These are phyloP conservation scores for Trichosporon sp. DNA, from an alignment of 1,284 basidiomycete genomes.

Conservation along the genomic window DNA sequence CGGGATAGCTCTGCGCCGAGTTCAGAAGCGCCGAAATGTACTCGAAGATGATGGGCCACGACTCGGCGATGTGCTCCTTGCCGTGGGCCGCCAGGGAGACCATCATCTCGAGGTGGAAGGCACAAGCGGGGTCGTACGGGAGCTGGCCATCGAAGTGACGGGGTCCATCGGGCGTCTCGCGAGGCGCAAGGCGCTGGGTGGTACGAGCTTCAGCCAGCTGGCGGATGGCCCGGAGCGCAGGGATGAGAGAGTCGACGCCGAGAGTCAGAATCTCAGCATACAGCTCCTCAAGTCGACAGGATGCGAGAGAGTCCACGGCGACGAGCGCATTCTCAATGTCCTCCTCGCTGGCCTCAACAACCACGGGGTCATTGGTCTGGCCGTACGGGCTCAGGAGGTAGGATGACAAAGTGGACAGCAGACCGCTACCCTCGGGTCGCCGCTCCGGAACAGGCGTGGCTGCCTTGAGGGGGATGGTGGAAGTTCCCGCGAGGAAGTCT, in stretches of 20 bases:
- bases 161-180: conserved; percentile 58
- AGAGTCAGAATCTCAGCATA: conserved; percentile 87
- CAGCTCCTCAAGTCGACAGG: conserved; percentile 88
- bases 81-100: conserved; percentile 76
- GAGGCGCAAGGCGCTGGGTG: conserved; percentile 29
- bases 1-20: conserved; percentile 73
- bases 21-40: conserved; percentile 78
- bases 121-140: conserved; percentile 88
- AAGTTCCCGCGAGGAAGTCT: conserved; percentile 85
- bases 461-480: conserved; percentile 80
- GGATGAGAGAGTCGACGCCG: conserved; percentile 69
- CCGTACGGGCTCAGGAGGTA: conserved; percentile 95
- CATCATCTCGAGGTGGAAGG: conserved; percentile 92
- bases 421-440: conserved; percentile 79
- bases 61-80: conserved; percentile 71
- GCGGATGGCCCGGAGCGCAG: conserved; percentile 80
- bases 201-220: conserved; percentile 66
- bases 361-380: conserved; percentile 61
- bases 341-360: conserved; percentile 72
- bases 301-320: conserved; percentile 90
- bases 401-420: conserved; percentile 89
- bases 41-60: conserved; percentile 91
- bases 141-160: conserved; percentile 53
- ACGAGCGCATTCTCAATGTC: conserved; percentile 93
- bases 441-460: conserved; percentile 62